Percentiles rank a stretch among this genome's conserved stretches.
Conservation (phyloP, 2,329 filamentous ascomycete species). For the Scopulariopsis brevicaulis region DNA sequence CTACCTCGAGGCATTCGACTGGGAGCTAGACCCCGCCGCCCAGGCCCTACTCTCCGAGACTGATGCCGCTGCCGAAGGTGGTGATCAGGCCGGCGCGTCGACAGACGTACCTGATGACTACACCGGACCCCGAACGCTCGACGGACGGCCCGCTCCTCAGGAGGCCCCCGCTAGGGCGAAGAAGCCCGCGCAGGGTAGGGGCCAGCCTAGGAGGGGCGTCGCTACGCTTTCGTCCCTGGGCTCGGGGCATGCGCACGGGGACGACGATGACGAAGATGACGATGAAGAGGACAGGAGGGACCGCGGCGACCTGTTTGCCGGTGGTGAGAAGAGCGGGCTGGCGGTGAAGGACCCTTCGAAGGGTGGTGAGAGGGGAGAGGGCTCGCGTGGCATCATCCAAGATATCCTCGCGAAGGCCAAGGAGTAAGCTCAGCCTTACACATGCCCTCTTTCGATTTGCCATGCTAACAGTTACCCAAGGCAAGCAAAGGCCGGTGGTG, state of each 20-base stretch:
- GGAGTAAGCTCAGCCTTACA: constrained; percentile 30
- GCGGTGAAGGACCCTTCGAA: constrained; percentile 53
- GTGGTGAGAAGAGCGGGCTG: constrained; percentile 71
- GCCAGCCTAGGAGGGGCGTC: constrained; percentile 35
- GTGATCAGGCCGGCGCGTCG: background rate
- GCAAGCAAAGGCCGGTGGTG: background rate
- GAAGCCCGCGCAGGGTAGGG: constrained; percentile 15
- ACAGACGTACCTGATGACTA: constrained; percentile 27
- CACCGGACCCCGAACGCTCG: constrained; percentile 50
- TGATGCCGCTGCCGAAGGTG: constrained; percentile 33
- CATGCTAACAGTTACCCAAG: background rate
- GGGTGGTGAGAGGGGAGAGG: constrained; percentile 27
- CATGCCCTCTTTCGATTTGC: background rate
- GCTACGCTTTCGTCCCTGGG: constrained; percentile 48
- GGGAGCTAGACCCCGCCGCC: constrained; percentile 54
- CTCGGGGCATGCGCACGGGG: constrained; percentile 20
- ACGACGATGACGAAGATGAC: constrained; percentile 43
- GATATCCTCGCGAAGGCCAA: constrained; percentile 55
- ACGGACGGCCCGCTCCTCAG: constrained; percentile 46
- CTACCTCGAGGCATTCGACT: constrained; percentile 53
- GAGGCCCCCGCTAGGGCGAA: constrained; percentile 20
- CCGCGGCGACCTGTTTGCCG: constrained; percentile 63
- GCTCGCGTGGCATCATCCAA: constrained; percentile 44
- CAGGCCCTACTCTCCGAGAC: constrained; percentile 49
- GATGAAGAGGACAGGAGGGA: constrained; percentile 46